A percentile compares a stretch with the other conserved stretches of the same genome.
Evolutionary conservation across 129 eudicot species (phyloP).

Genomic region (Pulicaria dysenterica): DNA sequence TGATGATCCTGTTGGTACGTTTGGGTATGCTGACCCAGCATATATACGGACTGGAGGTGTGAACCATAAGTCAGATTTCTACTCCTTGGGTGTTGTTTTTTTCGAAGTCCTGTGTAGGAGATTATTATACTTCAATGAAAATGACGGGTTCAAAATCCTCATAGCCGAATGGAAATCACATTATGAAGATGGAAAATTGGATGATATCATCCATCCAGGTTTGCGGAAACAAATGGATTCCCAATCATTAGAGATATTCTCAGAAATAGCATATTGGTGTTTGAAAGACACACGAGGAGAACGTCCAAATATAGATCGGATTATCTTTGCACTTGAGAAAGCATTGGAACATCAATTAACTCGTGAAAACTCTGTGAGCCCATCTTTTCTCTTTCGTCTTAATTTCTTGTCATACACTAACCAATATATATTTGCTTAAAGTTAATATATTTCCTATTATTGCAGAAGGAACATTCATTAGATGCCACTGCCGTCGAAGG

Average conservation of each 20-base stretch:
- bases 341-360: slow-evolving; percentile 2
- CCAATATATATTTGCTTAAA: too few species aligned
- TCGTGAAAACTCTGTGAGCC: not conserved
- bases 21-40: not conserved
- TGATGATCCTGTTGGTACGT: not conserved
- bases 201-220: not conserved
- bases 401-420: too few species aligned
- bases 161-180: too few species aligned
- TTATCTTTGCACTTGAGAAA: not conserved
- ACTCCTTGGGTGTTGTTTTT: not conserved
- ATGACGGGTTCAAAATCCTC: not conserved
- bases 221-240: not conserved
- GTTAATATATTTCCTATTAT: too few species aligned
- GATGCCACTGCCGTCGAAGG: too few species aligned
- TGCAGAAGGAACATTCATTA: too few species aligned
- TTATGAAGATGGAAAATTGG: not conserved
- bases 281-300: not conserved
- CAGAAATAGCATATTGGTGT: not conserved
- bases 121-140: not conserved
- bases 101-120: not conserved
- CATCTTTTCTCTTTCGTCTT: not conserved
- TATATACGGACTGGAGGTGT: not conserved
- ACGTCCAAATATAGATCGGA: not conserved
- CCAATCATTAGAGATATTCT: not conserved
- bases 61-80: slow-evolving; percentile 5